Conservation (phyloP, 2,329 filamentous ascomycete genomes). For the Trichophyton benhamiae region DNA sequence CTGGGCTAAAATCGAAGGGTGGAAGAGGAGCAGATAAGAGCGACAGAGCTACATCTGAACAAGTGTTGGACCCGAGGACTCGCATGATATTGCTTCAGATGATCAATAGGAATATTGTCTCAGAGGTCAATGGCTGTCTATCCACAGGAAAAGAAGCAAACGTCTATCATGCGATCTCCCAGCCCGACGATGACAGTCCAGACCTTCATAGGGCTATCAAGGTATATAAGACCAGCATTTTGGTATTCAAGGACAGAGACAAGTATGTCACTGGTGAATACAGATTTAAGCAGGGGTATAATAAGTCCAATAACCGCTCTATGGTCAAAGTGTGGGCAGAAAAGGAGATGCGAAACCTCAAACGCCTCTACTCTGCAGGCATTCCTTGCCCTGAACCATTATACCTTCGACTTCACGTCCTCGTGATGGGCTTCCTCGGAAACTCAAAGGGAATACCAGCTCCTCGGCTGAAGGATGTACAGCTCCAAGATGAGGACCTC, state of each 20-base stretch:
- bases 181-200: constrained; percentile 42
- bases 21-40: constrained; percentile 55
- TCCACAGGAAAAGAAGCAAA: constrained; percentile 98
- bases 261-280: constrained; percentile 92
- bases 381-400: constrained; percentile 87
- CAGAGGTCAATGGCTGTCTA: constrained; percentile 86
- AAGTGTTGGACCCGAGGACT: constrained; percentile 86
- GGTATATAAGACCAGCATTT: constrained; percentile 95
- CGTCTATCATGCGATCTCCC: constrained; percentile 77
- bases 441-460: constrained; percentile 78
- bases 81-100: constrained; percentile 93
- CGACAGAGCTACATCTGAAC: constrained; percentile 85
- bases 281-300: constrained; percentile 78
- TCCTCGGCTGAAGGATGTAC: constrained; percentile 77
- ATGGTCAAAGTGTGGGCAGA: constrained; percentile 99
- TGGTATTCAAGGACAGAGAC: constrained; percentile 96
- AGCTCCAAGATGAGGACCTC: constrained; percentile 54
- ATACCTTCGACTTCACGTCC: constrained; percentile 79
- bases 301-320: constrained; percentile 85
- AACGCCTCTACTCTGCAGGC: constrained; percentile 67
- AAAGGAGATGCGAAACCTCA: constrained; percentile 92
- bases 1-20: constrained; percentile 40
- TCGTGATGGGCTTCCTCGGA: constrained; percentile 89
- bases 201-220: constrained; percentile 75
- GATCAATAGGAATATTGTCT: constrained; percentile 81